phyloP scores from a whole-genome alignment of 768 basidiomycete species.

The Pseudohyphozyma bogoriensis region DNA sequence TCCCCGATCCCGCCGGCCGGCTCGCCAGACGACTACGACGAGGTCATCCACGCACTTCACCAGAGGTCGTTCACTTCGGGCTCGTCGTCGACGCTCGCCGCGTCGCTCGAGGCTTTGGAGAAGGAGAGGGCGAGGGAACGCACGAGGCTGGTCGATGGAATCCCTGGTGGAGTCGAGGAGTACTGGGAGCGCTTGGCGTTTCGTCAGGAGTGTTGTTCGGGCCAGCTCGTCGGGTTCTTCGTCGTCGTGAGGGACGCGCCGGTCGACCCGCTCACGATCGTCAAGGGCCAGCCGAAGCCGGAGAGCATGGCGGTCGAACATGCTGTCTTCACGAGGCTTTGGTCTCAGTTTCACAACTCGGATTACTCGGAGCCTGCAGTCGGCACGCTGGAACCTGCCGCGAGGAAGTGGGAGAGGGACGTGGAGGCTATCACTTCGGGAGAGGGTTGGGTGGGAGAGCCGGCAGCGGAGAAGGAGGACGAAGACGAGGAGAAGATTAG shows the following conservation, averaged over 20 bases:
- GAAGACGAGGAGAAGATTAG: background rate
- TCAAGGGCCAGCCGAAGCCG: background rate
- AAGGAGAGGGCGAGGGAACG: constrained; percentile 23
- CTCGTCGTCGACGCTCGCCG: background rate
- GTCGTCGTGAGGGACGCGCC: constrained; percentile 40
- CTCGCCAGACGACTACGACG: constrained; percentile 48
- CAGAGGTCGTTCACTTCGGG: background rate
- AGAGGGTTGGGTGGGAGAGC: background rate
- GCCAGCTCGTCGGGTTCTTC: constrained; percentile 90
- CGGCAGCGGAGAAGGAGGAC: background rate
- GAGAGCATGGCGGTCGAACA: constrained; percentile 7
- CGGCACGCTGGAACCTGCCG: background rate
- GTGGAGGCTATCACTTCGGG: background rate
- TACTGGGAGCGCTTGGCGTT: constrained; percentile 98
- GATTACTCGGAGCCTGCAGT: constrained; percentile 21
- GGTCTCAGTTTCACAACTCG: constrained; percentile 31
- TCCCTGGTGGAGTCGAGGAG: constrained; percentile 47
- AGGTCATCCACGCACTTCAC: constrained; percentile 4
- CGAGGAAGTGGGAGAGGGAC: constrained; percentile 5
- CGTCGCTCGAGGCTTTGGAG: constrained; percentile 4
- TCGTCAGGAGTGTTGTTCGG: constrained; percentile 84
- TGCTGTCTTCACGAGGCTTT: constrained; percentile 25
- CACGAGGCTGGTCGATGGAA: constrained; percentile 5
- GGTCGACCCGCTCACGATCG: background rate
- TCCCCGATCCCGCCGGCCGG: constrained; percentile 33